Base-by-base conservation (phyloP, 345 rosid genomes). In the Linum trigynum region DNA sequence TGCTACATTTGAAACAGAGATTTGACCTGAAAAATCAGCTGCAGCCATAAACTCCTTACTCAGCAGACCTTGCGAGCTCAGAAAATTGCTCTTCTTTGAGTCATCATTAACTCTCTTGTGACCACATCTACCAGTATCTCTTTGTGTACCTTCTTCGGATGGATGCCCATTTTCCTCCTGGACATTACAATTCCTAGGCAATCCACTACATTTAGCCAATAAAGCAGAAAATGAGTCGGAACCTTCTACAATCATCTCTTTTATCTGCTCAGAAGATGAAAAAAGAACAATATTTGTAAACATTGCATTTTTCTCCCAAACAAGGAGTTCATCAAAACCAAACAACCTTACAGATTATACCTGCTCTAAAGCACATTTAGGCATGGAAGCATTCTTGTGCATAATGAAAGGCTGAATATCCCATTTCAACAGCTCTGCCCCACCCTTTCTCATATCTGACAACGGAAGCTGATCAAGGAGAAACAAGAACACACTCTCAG, bases 341-440 rank as follows among this genome's bases (percentile, higher is more conserved):
- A 70, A 2, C 67, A 64, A 38, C 38, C 48, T 7, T 23, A 3
- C 15, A 37, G 7, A 23, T 10, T n/a, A 72, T 51, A 82, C 95
- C 83, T 75, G 71, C 58, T 79, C 78, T 42, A 83, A 69, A 58
- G 76, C 57, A 67, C 82, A 76, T 73, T 76, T 79, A 41, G 85
- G 84, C 76, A 80, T 66, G 17, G 71, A 63, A 69, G 79, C 73
- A 65, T 84, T 80, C 75, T 85, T 87, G 57, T 80, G 82, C 60
- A n/a, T 15, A 45, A 83, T 63, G 70, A 87, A 87, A 57, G 76
- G 74, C 36, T 56, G 69, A 65, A 78, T 62, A 71, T 85, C 84
- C 86, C 79, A 80, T 69, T 78, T 80, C 68, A 67, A 59, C 59
- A 71, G 65, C 75, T 80, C 81, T 3, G 71, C 61, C 67, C 79